These are phyloP conservation scores for Tagetes patula DNA, from an alignment of 129 eudicot genomes.

Conservation along the genomic window DNA sequence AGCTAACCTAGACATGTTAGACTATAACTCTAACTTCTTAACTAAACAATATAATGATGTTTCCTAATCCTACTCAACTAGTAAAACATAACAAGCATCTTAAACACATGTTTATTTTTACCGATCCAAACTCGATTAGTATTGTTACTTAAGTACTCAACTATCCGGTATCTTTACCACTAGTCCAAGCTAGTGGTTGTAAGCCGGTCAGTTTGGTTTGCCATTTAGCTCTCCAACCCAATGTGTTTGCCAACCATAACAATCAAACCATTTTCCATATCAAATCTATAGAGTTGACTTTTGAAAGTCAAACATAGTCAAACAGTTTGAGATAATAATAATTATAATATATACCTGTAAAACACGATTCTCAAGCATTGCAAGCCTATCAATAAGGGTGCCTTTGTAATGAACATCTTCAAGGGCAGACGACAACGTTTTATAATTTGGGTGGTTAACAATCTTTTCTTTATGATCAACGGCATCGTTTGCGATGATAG, in stretches of 20 bases:
- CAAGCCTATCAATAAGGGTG: conserved; percentile 66
- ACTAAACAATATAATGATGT: no score
- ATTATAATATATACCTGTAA: conserved; percentile 41
- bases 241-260: background rate
- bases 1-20: no score
- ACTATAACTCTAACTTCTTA: no score
- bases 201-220: background rate
- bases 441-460: conserved; percentile 22
- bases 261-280: background rate
- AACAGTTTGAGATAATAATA: background rate
- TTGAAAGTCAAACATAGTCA: background rate
- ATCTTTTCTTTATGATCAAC: conserved; percentile 16
- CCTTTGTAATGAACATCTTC: conserved; percentile 79
- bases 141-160: no score
- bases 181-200: no score
- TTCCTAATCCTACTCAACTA: no score
- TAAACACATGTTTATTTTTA: no score
- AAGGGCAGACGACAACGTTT: conserved; percentile 47
- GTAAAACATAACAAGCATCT: no score
- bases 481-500: conserved; percentile 6
- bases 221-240: background rate
- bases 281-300: background rate
- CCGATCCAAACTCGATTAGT: no score
- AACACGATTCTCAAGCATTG: conserved; percentile 61
- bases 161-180: no score